Evolutionary conservation across 345 rosid genomes (phyloP), one percentile per base, ranked within the genome.

Genomic region (Sisymbrium altissimum): DNA sequence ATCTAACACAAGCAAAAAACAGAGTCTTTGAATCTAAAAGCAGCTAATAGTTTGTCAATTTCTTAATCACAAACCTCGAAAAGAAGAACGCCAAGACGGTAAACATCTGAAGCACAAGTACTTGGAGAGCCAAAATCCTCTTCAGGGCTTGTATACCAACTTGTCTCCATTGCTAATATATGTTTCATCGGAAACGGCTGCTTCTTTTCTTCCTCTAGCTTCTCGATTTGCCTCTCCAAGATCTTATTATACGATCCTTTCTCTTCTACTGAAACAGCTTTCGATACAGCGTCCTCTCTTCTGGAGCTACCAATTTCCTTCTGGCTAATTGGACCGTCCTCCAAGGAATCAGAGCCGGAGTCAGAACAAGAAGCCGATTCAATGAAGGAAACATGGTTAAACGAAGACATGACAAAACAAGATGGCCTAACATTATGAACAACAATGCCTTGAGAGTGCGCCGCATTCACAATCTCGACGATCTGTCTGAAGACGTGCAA

Each of bases 301-400:
- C 75, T 77, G 32, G 72, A 52, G 45, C 62, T 53, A 40, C 86
- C 65, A 25, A 45, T 53, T 80, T 89, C 83, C 68, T 64, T 80
- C 58, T 76, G 91, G 80, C 79, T 79, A 73, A 83, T 82, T 40
- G 70, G 74, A 73, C 85, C 88, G 75, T 87, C 96, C 76, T 94
- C 98, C 21, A 74, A 50, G 38, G 93, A 89, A 76, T 95, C 99
- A 52, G 99, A 95, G 59, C 99, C 97, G 17, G 96, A 87, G 75
- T 92, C 97, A 11, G 99, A 94, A 83, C 92, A 89, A 61, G 98
- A 92, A 59, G 96, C 94, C 44, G 99, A 92, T 66, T 95, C 97
- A 10, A 95, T 92, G 88, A 95, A 92, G 18, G 99, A 89, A 66
- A 95, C 87, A 57, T 83, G 96, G 83, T 90, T 88, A 72, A 86